These are phyloP conservation scores for Lipomyces yamadae DNA, from an alignment of 805 yeast genomes.

Conservation along the genomic window DNA sequence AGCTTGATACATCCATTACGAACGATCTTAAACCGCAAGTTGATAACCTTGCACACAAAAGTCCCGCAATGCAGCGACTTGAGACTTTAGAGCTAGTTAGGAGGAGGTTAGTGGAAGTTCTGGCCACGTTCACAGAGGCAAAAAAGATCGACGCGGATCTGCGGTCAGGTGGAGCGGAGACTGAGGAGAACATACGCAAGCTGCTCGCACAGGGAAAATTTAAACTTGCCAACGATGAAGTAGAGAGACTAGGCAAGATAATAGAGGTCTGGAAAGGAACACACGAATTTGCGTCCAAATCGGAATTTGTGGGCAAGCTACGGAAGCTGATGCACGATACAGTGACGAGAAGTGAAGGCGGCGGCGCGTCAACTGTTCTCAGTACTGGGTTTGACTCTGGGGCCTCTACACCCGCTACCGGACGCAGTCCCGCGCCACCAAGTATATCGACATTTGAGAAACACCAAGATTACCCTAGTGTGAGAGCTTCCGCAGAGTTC, in stretches of 20 bases:
- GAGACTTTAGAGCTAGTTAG: conserved; percentile 36
- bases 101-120: conserved; percentile 30
- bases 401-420: conserved; percentile 21
- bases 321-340: conserved; percentile 31
- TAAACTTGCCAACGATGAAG: conserved; percentile 26
- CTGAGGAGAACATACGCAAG: conserved; percentile 21
- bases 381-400: conserved; percentile 7
- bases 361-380: not conserved
- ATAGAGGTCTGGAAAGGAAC: conserved; percentile 34
- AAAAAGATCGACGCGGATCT: conserved; percentile 26
- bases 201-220: conserved; percentile 25
- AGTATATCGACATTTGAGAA: conserved; percentile 12
- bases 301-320: conserved; percentile 25
- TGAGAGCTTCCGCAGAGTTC: conserved; percentile 35
- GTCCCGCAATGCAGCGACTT: conserved; percentile 32
- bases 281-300: conserved; percentile 28
- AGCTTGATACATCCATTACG: conserved; percentile 17
- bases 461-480: conserved; percentile 26
- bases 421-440: conserved; percentile 25
- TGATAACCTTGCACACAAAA: conserved; percentile 26
- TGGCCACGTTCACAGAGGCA: conserved; percentile 28
- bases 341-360: conserved; percentile 20
- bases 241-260: conserved; percentile 19
- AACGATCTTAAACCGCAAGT: conserved; percentile 27
- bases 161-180: conserved; percentile 16